Conservation (phyloP, 2,329 filamentous ascomycete species). For the Phaeosphaeriaceae sp. region DNA sequence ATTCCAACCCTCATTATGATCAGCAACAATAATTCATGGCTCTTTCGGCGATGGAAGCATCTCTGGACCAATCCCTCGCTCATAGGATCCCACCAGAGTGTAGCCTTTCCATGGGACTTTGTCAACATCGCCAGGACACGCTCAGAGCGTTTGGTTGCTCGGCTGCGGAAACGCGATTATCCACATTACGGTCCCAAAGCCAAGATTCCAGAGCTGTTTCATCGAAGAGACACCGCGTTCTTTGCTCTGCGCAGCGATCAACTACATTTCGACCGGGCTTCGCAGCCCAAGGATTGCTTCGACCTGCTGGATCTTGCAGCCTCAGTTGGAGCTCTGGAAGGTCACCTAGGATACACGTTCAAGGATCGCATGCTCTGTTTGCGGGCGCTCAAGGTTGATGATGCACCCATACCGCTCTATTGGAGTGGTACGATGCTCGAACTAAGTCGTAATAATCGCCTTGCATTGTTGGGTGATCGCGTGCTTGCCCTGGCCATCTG, state of each 20-base stretch:
- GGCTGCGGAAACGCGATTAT: background rate
- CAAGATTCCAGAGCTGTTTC: slow-evolving; percentile 20
- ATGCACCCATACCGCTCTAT: slow-evolving; percentile 12
- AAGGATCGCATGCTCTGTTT: slow-evolving; percentile 25
- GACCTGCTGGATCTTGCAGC: slow-evolving; percentile 23
- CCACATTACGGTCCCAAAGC: slow-evolving; percentile 20
- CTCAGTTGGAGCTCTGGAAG: slow-evolving; percentile 22
- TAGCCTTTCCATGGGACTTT: background rate
- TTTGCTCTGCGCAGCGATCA: slow-evolving; percentile 10
- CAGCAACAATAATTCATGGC: background rate
- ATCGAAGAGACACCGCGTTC: slow-evolving; percentile 18
- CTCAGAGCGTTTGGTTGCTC: background rate
- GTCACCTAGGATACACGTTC: slow-evolving; percentile 26
- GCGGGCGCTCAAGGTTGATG: slow-evolving; percentile 24
- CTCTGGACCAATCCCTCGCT: background rate
- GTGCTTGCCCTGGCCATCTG: slow-evolving; percentile 18
- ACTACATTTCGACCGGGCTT: slow-evolving; percentile 5
- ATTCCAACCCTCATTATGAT: background rate
- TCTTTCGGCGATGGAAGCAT: background rate
- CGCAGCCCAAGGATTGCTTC: slow-evolving; percentile 11
- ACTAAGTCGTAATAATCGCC: slow-evolving; percentile 20
- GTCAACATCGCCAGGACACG: background rate
- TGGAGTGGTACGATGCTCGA: slow-evolving; percentile 16
- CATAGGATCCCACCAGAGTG: background rate
- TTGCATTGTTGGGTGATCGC: slow-evolving; percentile 33